These are phyloP conservation scores for Carex arenaria DNA, from an alignment of 202 grass and related monocot genomes.

Conservation along the genomic window DNA sequence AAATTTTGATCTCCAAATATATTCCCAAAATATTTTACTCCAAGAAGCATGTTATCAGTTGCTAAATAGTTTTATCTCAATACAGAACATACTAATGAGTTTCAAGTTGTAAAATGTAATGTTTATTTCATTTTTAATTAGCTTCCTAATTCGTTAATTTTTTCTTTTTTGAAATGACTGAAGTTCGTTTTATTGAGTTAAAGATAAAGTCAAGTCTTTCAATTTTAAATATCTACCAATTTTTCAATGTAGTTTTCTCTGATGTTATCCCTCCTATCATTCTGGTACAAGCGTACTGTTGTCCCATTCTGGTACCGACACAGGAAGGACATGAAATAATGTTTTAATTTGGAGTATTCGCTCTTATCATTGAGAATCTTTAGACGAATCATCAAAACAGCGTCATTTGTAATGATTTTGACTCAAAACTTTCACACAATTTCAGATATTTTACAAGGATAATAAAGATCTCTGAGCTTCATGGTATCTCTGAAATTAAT, in stretches of 20 bases:
- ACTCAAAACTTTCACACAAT: neutral
- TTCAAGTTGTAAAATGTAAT: too few relatives aligned
- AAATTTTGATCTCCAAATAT: too few relatives aligned
- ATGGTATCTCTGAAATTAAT: neutral
- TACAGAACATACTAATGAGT: too few relatives aligned
- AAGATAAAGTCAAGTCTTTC: too few relatives aligned
- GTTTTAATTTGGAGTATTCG: neutral
- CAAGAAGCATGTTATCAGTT: too few relatives aligned
- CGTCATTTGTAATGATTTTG: too few relatives aligned
- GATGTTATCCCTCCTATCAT: neutral
- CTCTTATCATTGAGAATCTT: neutral
- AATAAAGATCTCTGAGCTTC: neutral
- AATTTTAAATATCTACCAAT: neutral
- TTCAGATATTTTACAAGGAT: neutral
- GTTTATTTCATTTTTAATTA: too few relatives aligned
- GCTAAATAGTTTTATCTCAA: too few relatives aligned
- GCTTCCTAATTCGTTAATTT: too few relatives aligned
- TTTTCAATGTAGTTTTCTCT: neutral
- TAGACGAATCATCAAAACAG: neutral
- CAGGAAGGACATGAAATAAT: neutral
- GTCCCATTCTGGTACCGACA: neutral
- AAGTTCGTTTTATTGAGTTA: too few relatives aligned
- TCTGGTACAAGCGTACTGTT: neutral
- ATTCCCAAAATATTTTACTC: too few relatives aligned
- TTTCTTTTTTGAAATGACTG: too few relatives aligned